Conservation (phyloP, 768 basidiomycete species). For the Zangia roseola region DNA sequence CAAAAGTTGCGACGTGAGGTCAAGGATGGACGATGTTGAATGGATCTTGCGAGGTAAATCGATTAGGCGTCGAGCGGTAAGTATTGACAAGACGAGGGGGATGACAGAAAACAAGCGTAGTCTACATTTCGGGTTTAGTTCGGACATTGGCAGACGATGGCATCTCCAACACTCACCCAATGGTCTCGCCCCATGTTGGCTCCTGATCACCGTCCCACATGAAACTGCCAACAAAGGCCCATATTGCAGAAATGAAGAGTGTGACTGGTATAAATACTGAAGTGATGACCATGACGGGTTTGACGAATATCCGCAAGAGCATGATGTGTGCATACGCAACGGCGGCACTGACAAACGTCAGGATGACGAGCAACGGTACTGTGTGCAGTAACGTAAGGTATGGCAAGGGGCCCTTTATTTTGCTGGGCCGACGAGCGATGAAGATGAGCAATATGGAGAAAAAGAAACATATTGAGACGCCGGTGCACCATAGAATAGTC, state of each 20-base stretch:
- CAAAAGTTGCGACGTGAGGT: conserved; percentile 67
- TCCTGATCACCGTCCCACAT: conserved; percentile 51
- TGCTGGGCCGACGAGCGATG: conserved; percentile 44
- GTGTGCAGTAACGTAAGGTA: no score
- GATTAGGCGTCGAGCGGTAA: conserved; percentile 71
- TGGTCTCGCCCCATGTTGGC: conserved; percentile 80
- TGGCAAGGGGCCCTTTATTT: conserved; percentile 36
- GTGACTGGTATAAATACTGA: conserved; percentile 74
- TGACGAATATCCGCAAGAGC: conserved; percentile 76
- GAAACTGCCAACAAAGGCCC: conserved; percentile 83
- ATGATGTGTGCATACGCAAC: conserved; percentile 74
- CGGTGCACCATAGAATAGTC: conserved; percentile 65
- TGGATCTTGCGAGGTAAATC: conserved; percentile 71
- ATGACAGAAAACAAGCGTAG: conserved; percentile 71
- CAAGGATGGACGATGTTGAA: conserved; percentile 55
- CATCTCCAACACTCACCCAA: conserved; percentile 52
- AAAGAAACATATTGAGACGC: conserved; percentile 58
- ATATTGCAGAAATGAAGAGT: conserved; percentile 70
- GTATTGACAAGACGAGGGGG: conserved; percentile 65
- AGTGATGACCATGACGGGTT: conserved; percentile 78
- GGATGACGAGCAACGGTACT: conserved; percentile 70
- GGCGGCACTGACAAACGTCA: conserved; percentile 67
- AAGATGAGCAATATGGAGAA: conserved; percentile 67
- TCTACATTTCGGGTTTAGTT: conserved; percentile 14
- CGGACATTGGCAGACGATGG: neutral